Base-by-base conservation (phyloP, 352 stramenopile genomes). In the Pythium grandisporangium region DNA sequence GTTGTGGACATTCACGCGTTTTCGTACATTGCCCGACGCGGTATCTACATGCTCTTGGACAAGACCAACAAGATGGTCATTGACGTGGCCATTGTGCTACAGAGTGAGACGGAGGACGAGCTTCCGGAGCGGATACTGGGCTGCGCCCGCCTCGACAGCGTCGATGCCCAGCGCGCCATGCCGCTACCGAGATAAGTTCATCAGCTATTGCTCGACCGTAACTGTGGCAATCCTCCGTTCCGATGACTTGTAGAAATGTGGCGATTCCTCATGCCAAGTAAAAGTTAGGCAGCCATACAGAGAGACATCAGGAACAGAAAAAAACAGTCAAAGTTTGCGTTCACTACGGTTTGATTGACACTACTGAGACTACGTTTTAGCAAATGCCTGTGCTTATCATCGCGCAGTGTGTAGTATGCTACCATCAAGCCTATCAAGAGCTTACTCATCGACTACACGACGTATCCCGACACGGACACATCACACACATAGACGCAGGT, bases 51-150 rank as follows among this genome's bases (percentile, higher is more conserved):
- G 35, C 53, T 91, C 32, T 55, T 89, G 12, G 71, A 89, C 66
- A 89, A 85, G 62, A 82, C 64, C 4, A 56, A 72, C 25, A 65
- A 69, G 22, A 55, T 95, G 16, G 74, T 95, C 32, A 88, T 95
- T 45, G 84, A 95, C 61, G 63, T 95, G 6, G 76, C 67, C 0
- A 92, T 93, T 45, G 78, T 93, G 13, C 62, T 95, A 11, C 79
- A 95, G 50, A 82, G 84, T 24, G 82, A 95, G 51, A 76, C 71
- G 1, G 78, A 94, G 16, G 76, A 93, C 22, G 82, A 95, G 41
- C 51, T 95, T 20, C 84, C 84, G 1, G 84, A 95, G 53, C 76
- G 82, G 48, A 69, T 93, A 29, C 61, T 95, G 2, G 84, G 77
- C 26, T 91, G 83, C 48, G 89, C 74, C 42, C 74, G 82, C 22